These are phyloP conservation scores for Mycena indigotica DNA, from an alignment of 768 basidiomycete species.

Conservation along the genomic window DNA sequence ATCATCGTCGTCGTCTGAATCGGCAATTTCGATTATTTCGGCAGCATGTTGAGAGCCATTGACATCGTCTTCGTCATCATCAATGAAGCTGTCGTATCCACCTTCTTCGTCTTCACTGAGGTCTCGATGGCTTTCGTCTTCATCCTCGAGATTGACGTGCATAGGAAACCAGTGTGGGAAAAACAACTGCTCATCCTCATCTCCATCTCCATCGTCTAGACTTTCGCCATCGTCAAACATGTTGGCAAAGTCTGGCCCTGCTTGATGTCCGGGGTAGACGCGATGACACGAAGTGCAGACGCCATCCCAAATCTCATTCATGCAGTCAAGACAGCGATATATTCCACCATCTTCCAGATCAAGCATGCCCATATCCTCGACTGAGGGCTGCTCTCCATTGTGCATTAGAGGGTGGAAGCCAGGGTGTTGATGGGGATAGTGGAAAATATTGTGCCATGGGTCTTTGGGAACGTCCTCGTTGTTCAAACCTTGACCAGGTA, in stretches of 20 bases:
- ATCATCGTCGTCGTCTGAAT: constrained; percentile 14
- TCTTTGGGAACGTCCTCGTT: constrained; percentile 35
- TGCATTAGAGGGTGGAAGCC: constrained; percentile 20
- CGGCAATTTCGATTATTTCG: constrained; percentile 17
- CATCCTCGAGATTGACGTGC: constrained; percentile 25
- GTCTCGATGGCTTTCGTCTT: constrained; percentile 20
- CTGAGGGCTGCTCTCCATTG: constrained; percentile 27
- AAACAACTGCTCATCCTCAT: too few species aligned
- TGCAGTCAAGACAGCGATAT: constrained; percentile 74
- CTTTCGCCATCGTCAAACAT: constrained; percentile 41
- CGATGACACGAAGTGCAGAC: constrained; percentile 64
- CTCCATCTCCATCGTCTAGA: constrained; percentile 28
- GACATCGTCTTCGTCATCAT: constrained; percentile 40
- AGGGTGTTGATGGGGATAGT: constrained; percentile 30
- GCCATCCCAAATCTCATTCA: constrained; percentile 78
- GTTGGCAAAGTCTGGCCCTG: constrained; percentile 35
- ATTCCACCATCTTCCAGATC: constrained; percentile 78
- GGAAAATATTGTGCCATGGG: constrained; percentile 72
- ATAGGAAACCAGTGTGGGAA: constrained; percentile 23
- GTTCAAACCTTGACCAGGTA: constrained; percentile 26
- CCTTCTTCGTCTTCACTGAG: constrained; percentile 31
- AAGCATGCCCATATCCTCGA: constrained; percentile 58
- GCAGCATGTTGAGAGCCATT: constrained; percentile 3
- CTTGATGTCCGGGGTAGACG: constrained; percentile 56
- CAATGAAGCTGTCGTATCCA: constrained; percentile 59